Percentiles rank a stretch among this genome's conserved stretches.
These are phyloP conservation scores for Novymonas esmeraldas DNA, from an alignment of 208 protist genomes.

Conservation along the genomic window DNA sequence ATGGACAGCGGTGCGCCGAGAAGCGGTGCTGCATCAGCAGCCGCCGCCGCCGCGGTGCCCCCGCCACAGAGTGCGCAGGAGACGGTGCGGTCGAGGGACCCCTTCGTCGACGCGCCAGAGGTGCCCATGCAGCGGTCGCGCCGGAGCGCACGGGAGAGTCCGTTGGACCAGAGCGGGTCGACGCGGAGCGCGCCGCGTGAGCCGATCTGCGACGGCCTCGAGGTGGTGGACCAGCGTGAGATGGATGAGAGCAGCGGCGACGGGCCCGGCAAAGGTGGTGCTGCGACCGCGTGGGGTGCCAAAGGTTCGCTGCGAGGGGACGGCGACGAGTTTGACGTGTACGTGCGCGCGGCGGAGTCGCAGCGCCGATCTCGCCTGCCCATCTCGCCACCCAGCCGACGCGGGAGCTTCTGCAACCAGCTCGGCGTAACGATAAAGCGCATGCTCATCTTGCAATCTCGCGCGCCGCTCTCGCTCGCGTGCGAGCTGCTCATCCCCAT, in stretches of 20 bases:
- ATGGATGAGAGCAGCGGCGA: background rate
- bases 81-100: background rate
- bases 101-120: too few species aligned
- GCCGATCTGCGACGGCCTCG: constrained; percentile 5
- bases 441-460: constrained; percentile 45
- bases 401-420: constrained; percentile 53
- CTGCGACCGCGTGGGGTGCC: background rate
- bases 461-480: constrained; percentile 32
- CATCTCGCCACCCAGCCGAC: background rate
- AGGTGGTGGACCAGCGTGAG: background rate
- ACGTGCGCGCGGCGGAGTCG: background rate
- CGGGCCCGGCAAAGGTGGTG: background rate
- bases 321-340: constrained; percentile 9
- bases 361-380: background rate
- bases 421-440: constrained; percentile 51
- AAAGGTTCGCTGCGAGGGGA: background rate
- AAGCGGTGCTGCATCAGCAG: too few species aligned
- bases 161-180: background rate
- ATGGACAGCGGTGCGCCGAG: too few species aligned
- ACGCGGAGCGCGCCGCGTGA: background rate
- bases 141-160: background rate
- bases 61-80: background rate
- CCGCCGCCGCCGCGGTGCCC: too few species aligned
- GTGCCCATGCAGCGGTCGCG: background rate
- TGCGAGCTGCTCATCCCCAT: constrained; percentile 75